Evolutionary conservation across 768 basidiomycete species (phyloP).

Genomic region (Paxillus involutus): DNA sequence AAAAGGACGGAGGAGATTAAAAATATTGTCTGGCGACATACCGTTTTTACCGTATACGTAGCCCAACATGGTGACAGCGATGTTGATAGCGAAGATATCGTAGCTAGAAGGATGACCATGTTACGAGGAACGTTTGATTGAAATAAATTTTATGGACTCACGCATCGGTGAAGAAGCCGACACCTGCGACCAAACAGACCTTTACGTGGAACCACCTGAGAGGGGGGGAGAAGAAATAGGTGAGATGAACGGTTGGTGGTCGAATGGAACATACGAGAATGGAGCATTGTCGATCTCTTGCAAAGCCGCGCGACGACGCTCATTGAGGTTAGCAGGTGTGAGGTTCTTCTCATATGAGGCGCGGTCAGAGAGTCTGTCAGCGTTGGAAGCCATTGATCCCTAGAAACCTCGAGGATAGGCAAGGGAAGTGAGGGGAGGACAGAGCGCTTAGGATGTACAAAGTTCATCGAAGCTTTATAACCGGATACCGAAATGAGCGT

Average conservation of each 20-base stretch:
- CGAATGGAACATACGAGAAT: slow-evolving; percentile 60
- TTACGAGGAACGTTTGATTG: background rate
- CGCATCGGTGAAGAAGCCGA: slow-evolving; percentile 92
- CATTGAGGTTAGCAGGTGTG: slow-evolving; percentile 50
- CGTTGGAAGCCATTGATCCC: slow-evolving; percentile 19
- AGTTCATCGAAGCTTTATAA: slow-evolving; percentile 9
- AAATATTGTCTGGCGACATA: background rate
- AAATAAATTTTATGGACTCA: slow-evolving; percentile 30
- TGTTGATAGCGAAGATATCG: slow-evolving; percentile 90
- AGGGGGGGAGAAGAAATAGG: background rate
- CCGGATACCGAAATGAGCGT: background rate
- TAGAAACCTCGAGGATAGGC: background rate
- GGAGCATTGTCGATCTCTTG: slow-evolving; percentile 84
- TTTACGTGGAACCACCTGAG: slow-evolving; percentile 84
- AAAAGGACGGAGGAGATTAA: background rate
- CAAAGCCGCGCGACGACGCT: slow-evolving; percentile 77
- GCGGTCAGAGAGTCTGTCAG: slow-evolving; percentile 27
- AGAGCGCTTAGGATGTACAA: background rate
- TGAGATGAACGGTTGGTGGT: background rate
- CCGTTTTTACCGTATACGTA: slow-evolving; percentile 62
- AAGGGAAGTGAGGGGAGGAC: background rate
- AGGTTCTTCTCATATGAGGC: slow-evolving; percentile 30
- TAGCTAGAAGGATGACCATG: slow-evolving; percentile 35
- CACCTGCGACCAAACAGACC: slow-evolving; percentile 67
- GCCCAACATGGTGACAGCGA: slow-evolving; percentile 80